Conservation (phyloP, 441 rosid species). For the Adansonia gregorii region DNA sequence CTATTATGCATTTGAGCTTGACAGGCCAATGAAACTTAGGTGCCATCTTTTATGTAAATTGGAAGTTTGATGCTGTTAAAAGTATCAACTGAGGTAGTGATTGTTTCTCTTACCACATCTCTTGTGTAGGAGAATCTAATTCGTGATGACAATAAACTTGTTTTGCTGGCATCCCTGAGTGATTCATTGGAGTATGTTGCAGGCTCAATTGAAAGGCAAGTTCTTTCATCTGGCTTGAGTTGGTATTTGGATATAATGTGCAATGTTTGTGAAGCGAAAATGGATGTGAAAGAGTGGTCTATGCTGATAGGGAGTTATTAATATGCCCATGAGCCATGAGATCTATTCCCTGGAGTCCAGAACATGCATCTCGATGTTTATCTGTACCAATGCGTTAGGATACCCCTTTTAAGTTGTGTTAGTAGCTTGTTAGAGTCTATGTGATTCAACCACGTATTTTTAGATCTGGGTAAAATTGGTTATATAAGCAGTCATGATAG, state of each 20-base stretch:
- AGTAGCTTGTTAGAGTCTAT: neutral
- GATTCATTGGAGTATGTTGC: constrained; percentile 98
- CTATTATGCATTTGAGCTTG: constrained; percentile 9
- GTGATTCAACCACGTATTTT: neutral
- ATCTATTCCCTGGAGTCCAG: neutral
- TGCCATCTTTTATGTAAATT: constrained; percentile 17
- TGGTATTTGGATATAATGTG: neutral
- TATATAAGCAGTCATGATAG: constrained; percentile 5
- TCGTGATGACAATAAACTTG: constrained; percentile 91
- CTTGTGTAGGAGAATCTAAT: constrained; percentile 87
- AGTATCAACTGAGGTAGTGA: neutral
- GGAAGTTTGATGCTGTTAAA: constrained; percentile 8
- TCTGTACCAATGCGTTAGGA: constrained; percentile 7
- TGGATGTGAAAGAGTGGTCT: neutral
- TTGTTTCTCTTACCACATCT: constrained; percentile 10
- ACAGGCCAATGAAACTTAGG: neutral
- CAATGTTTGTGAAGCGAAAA: constrained; percentile 13
- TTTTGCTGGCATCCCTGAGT: constrained; percentile 93
- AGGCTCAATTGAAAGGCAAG: constrained; percentile 94
- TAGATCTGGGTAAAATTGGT: neutral
- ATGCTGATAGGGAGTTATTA: constrained; percentile 14
- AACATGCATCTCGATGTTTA: constrained; percentile 16
- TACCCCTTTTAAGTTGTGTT: neutral
- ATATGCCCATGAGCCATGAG: neutral
- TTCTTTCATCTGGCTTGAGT: constrained; percentile 22